Evolutionary conservation across 2,329 filamentous ascomycete species (phyloP), one percentile per base, ranked within the genome.

Genomic region (Aulographum hederae): DNA sequence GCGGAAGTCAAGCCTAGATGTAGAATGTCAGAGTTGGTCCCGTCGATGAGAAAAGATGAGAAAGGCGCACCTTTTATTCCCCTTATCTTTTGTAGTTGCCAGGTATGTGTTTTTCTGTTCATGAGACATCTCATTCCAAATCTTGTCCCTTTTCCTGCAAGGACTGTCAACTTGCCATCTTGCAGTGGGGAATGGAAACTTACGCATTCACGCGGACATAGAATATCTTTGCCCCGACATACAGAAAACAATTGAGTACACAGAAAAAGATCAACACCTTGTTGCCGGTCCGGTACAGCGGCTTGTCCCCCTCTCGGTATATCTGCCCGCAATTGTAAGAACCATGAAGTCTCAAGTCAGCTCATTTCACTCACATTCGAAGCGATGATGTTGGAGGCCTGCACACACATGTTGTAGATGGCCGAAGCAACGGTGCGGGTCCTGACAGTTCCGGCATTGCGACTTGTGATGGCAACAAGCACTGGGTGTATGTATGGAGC

Each of bases 241-340:
- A 68, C 0, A 69, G 37, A 1, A 54, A 43, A 8, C 74, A 60
- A 17, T 65, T 61, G 15, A 61, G 49, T 1, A 57, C 40, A 18
- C 58, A 58, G 32, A 73, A 57, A 0, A 45, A 59, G 30, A 75
- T 55, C 1, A 73, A 45, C 0, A 61, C 54, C 26, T 54, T 58
- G 36, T 74, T 72, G 0, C 70, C 70, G 0, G 55, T 52, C 2
- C 54, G 51, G 36, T 73, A 71, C 4, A 54, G 27, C 23, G 50
- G 50, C 37, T 53, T 54, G 19, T 74, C 69, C 21, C 65, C 52
- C 2, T 65, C 54, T 2, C 60, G 51, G 41, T 72, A 72, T n/a
- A 72, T 64, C 36, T 39, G 18, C 8, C 4, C 8, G 6, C 15
- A 8, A 15, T 17, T 5, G 18, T 35, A 12, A 32, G 18, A 8